phyloP scores from a whole-genome alignment of 257 asterid genomes.

The Prunella vulgaris region DNA sequence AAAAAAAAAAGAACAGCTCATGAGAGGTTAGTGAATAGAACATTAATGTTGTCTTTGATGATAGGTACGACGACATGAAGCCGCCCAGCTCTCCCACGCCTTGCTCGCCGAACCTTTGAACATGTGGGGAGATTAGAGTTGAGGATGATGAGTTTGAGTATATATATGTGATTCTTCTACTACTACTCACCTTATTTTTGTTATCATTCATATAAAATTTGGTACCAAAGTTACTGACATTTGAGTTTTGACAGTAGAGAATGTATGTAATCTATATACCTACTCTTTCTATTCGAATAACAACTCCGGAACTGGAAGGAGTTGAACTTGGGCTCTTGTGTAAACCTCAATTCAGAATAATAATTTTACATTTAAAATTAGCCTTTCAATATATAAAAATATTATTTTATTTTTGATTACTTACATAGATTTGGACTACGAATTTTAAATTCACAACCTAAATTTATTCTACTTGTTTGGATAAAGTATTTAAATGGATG shows the following conservation, averaged over 20 bases:
- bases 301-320: background rate
- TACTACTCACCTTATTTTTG: background rate
- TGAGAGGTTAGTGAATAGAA: background rate
- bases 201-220: background rate
- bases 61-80: constrained; percentile 82
- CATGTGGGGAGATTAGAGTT: background rate
- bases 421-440: too few species aligned
- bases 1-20: background rate
- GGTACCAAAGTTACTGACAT: background rate
- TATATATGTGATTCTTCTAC: background rate
- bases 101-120: constrained; percentile 30
- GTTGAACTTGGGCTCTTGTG: background rate
- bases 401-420: too few species aligned
- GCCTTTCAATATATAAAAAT: too few species aligned
- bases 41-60: constrained; percentile 3
- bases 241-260: background rate
- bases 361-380: too few species aligned
- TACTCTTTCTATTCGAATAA: background rate
- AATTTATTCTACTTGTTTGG: too few species aligned
- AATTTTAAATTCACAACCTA: too few species aligned
- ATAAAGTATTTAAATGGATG: too few species aligned
- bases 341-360: too few species aligned
- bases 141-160: background rate
- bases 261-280: background rate
- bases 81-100: constrained; percentile 75